phyloP scores from a whole-genome alignment of 2,329 filamentous ascomycete species.

The Aspergillus neotritici region DNA sequence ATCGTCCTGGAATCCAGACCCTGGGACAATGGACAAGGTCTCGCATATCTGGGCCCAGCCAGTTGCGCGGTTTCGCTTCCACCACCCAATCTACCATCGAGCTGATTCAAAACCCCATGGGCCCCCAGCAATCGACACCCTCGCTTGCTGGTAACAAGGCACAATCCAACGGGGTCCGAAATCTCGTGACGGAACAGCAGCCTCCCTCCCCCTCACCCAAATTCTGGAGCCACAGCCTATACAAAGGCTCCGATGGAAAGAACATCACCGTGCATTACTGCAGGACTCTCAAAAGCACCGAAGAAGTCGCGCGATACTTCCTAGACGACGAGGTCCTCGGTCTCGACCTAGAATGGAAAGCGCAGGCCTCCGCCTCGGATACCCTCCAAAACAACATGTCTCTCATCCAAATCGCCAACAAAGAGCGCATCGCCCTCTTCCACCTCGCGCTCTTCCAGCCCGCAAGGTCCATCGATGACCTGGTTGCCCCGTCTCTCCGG shows the following conservation, averaged over 20 bases:
- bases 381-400: conserved; percentile 65
- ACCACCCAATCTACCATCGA: too few relatives aligned
- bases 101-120: too few relatives aligned
- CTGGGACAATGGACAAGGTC: too few relatives aligned
- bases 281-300: conserved; percentile 59
- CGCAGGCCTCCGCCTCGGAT: conserved; percentile 43
- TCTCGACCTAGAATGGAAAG: conserved; percentile 83
- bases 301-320: conserved; percentile 63
- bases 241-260: conserved; percentile 44
- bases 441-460: conserved; percentile 64
- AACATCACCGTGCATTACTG: conserved; percentile 73
- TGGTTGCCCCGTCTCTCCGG: conserved; percentile 66
- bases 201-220: conserved; percentile 6
- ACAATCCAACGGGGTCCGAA: too few relatives aligned
- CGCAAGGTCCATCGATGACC: conserved; percentile 39
- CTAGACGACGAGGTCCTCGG: conserved; percentile 66
- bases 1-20: too few relatives aligned
- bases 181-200: neutral
- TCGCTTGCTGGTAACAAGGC: neutral
- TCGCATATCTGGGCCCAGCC: too few relatives aligned
- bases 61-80: too few relatives aligned
- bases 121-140: too few relatives aligned
- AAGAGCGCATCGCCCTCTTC: conserved; percentile 71
- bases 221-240: conserved; percentile 35
- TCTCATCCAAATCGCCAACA: conserved; percentile 74